phyloP scores from a whole-genome alignment of 2,329 filamentous ascomycete species.

The Claviceps maximensis region DNA sequence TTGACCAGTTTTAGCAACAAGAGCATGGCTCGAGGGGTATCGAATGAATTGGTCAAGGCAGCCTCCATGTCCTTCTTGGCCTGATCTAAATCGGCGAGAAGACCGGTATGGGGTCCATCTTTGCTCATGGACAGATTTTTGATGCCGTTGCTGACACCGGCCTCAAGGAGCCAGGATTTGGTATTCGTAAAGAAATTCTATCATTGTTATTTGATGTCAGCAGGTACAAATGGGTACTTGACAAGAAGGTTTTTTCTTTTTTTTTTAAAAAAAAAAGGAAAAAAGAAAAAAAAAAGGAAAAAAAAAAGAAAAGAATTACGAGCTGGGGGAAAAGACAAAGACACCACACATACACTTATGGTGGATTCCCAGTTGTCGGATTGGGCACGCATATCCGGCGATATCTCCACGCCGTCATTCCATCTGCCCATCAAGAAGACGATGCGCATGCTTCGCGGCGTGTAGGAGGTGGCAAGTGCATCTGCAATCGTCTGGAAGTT shows the following conservation, averaged over 20 bases:
- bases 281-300: neutral
- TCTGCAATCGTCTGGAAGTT: constrained; percentile 92
- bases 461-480: constrained; percentile 58
- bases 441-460: constrained; percentile 65
- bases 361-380: constrained; percentile 70
- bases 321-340: neutral
- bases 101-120: constrained; percentile 17
- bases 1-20: constrained; percentile 67
- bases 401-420: constrained; percentile 87
- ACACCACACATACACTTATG: constrained; percentile 40
- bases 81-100: constrained; percentile 33
- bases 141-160: constrained; percentile 21
- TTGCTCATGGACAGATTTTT: constrained; percentile 26
- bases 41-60: constrained; percentile 72
- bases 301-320: neutral
- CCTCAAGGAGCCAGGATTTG: constrained; percentile 39
- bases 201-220: neutral
- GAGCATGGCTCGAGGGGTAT: constrained; percentile 69
- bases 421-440: constrained; percentile 80
- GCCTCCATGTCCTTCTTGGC: constrained; percentile 40
- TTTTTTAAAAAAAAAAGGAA: too few species aligned
- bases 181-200: constrained; percentile 47
- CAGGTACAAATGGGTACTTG: neutral
- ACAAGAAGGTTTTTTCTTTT: neutral
- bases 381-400: constrained; percentile 62